Evolutionary conservation across 2,329 filamentous ascomycete species (phyloP).

Genomic region (Plectosphaerella plurivora): DNA sequence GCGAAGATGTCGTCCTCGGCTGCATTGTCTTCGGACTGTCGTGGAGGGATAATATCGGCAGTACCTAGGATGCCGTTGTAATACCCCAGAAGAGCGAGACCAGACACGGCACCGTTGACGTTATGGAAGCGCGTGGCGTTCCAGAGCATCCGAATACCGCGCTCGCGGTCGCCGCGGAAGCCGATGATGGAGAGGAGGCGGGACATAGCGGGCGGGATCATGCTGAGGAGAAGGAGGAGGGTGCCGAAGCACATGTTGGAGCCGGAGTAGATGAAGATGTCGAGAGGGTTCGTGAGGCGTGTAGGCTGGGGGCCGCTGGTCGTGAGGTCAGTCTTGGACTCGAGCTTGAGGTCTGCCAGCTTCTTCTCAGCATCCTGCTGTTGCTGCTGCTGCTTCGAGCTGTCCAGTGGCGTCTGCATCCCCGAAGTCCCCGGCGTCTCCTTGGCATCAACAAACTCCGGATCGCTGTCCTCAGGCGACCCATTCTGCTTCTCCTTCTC

Average conservation of each 20-base stretch:
- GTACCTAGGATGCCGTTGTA: conserved; percentile 85
- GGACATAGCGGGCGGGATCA: conserved; percentile 89
- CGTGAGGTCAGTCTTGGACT: conserved; percentile 14
- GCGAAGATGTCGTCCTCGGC: background rate
- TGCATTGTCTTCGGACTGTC: too few relatives aligned
- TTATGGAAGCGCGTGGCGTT: conserved; percentile 80
- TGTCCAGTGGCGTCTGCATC: conserved; percentile 34
- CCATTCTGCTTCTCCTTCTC: conserved; percentile 6
- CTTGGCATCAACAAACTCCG: conserved; percentile 53
- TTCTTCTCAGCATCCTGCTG: conserved; percentile 7
- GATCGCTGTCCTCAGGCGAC: conserved; percentile 26
- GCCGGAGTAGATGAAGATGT: conserved; percentile 83
- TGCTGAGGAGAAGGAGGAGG: conserved; percentile 79
- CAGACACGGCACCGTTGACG: conserved; percentile 87
- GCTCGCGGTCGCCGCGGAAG: conserved; percentile 81
- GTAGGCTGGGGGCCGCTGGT: conserved; percentile 51
- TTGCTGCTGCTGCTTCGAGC: conserved; percentile 2
- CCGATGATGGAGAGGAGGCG: conserved; percentile 83
- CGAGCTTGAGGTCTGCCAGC: conserved; percentile 16
- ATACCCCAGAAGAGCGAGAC: conserved; percentile 74
- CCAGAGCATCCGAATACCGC: conserved; percentile 85
- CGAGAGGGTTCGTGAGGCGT: conserved; percentile 69
- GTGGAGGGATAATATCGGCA: conserved; percentile 78
- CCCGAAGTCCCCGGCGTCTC: conserved; percentile 35
- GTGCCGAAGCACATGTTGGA: conserved; percentile 87